Conservation (phyloP, 1,284 basidiomycete species). For the Moesziomyces sp. region DNA sequence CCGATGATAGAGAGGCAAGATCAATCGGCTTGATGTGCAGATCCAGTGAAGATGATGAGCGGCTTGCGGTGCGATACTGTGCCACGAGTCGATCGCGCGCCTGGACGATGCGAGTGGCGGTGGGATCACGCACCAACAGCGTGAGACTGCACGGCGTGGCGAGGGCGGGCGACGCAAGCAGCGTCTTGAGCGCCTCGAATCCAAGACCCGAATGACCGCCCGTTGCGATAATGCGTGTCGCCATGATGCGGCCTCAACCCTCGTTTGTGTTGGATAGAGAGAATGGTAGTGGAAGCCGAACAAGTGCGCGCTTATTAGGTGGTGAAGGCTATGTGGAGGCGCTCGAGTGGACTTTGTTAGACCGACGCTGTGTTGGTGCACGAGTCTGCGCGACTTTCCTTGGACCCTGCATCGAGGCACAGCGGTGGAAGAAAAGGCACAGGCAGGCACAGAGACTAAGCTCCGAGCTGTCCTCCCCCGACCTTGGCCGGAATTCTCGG, state of each 20-base stretch:
- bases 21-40: conserved; percentile 24
- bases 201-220: conserved; percentile 47
- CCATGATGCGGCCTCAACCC: conserved; percentile 5
- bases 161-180: conserved; percentile 18
- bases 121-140: conserved; percentile 20
- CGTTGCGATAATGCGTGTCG: conserved; percentile 36
- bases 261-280: too few relatives aligned
- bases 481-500: too few relatives aligned
- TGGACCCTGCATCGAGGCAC: too few relatives aligned
- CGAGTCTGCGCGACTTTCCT: too few relatives aligned
- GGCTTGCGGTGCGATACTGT: conserved; percentile 6
- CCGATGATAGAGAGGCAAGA: conserved; percentile 30
- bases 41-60: neutral
- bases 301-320: too few relatives aligned
- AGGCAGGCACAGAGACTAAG: too few relatives aligned
- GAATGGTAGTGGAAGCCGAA: too few relatives aligned
- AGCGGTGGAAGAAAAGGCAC: too few relatives aligned
- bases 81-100: conserved; percentile 14
- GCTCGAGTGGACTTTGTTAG: too few relatives aligned
- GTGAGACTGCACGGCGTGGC: conserved; percentile 20
- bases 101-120: conserved; percentile 3
- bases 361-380: too few relatives aligned
- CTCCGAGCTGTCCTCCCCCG: too few relatives aligned
- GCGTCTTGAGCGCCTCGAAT: conserved; percentile 41
- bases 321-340: too few relatives aligned